phyloP scores from a whole-genome alignment of 2,329 filamentous ascomycete genomes.

The Decorospora gaudefroyi region DNA sequence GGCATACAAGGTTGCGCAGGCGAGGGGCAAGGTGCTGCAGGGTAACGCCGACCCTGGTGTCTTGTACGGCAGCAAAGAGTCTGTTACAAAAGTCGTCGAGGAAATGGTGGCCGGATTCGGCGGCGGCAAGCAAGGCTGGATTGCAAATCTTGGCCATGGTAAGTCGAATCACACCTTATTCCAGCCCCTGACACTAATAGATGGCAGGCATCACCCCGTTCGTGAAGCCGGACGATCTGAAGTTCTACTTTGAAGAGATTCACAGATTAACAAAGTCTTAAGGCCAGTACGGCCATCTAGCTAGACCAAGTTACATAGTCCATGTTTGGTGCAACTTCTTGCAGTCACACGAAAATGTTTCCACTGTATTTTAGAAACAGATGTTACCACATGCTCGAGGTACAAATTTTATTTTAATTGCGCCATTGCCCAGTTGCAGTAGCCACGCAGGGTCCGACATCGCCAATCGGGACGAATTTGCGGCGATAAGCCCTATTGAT shows the following conservation, averaged over 20 bases:
- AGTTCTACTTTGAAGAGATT: constrained; percentile 92
- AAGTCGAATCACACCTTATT: constrained; percentile 44
- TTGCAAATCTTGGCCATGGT: constrained; percentile 95
- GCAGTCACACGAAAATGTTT: too few relatives aligned
- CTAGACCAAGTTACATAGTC: too few relatives aligned
- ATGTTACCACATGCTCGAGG: too few relatives aligned
- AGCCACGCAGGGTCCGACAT: too few relatives aligned
- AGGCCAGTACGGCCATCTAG: not conserved
- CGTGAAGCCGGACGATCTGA: constrained; percentile 90
- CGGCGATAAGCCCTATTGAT: constrained; percentile 14
- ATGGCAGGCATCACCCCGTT: constrained; percentile 82
- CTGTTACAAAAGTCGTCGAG: constrained; percentile 81
- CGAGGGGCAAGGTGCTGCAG: constrained; percentile 78
- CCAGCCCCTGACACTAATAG: constrained; percentile 20
- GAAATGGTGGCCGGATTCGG: constrained; percentile 86
- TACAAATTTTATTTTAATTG: too few relatives aligned
- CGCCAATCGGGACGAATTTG: constrained; percentile 12
- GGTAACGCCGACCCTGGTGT: constrained; percentile 96
- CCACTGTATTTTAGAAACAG: too few relatives aligned
- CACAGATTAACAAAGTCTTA: constrained; percentile 55
- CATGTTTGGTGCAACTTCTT: too few relatives aligned
- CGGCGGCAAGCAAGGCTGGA: constrained; percentile 88
- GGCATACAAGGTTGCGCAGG: constrained; percentile 73
- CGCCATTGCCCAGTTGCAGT: too few relatives aligned
- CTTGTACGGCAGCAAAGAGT: constrained; percentile 79